Conservation (phyloP, 148 eudicot species). For the Rhododendron molle region DNA sequence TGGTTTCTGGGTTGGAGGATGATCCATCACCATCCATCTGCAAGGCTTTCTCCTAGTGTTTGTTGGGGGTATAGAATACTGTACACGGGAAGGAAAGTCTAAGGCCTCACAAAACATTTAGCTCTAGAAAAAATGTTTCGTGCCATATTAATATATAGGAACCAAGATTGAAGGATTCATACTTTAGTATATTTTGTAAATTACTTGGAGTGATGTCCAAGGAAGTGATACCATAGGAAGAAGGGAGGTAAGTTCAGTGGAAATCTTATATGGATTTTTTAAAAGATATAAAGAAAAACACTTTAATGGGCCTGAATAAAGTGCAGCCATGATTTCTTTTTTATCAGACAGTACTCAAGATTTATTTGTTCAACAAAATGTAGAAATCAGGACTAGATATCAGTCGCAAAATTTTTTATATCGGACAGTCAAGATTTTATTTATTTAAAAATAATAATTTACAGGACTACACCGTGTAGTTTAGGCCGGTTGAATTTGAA, state of each 20-base stretch:
- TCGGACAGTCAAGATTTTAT: too few species aligned
- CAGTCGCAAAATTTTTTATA: too few species aligned
- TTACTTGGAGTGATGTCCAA: neutral
- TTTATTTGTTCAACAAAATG: too few species aligned
- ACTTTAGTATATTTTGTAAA: neutral
- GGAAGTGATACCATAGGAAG: neutral
- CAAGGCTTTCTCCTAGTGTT: neutral
- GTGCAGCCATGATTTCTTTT: too few species aligned
- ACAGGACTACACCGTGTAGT: too few species aligned
- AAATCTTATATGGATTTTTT: too few species aligned
- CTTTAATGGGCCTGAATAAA: neutral
- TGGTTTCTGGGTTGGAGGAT: neutral
- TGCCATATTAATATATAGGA: neutral
- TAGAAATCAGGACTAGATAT: neutral
- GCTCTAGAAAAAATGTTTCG: neutral
- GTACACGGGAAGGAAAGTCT: neutral
- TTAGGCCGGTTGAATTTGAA: too few species aligned
- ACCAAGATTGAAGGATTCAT: neutral
- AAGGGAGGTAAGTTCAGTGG: neutral
- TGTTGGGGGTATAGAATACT: neutral
- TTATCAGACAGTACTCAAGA: neutral
- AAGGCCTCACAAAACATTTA: neutral
- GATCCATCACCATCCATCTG: constrained; percentile 4
- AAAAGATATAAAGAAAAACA: neutral
- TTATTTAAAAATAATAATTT: too few species aligned